Evolutionary conservation across 495 filamentous ascomycete species (phyloP), one percentile per base, ranked within the genome.

Genomic region (Hyaloscypha hepaticicola): DNA sequence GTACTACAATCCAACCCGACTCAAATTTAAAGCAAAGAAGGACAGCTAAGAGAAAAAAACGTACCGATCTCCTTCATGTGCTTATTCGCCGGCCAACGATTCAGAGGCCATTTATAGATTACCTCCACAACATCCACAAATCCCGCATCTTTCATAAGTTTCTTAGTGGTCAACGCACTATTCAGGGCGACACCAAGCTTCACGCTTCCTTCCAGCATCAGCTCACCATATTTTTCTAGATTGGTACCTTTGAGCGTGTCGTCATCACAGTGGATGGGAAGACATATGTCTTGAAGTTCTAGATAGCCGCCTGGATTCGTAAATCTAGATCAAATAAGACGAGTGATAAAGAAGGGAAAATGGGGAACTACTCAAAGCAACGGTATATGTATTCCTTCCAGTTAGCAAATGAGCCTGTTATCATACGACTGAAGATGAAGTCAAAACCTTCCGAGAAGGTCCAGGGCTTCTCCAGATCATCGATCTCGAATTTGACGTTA

Each of bases 71-170:
- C 38, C 38, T 41, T 41, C 38, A 41, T 41, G 5, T 41, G 38
- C 38, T 41, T 41, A 41, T 41, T 41, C 38, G 38, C 38, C 1
- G 82, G 69, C 85, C 85, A 87, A 8, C 81, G 66, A 33, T 75
- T 75, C 38, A 61, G 56, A 5, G 88, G 88, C 25, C 83, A 73
- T 67, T 85, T 85, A 57, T 73, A 77, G 11, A 79, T 38, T 26
- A 71, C 71, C 66, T 84, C 77, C 14, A 83, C 68, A 16, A 88
- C 78, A 66, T 86, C 81, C 26, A 80, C 76, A 69, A 88, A 91
- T 1, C 87, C 86, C 0, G 82, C 76, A 25, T 85, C 77, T 63
- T 75, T 73, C 71, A 86, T 80, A 73, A 45, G 61, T 12, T 27
- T 11, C 5, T 51, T 55, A 28, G 64, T 66, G 21, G 53, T 60